Percentiles rank a stretch among this genome's conserved stretches.
phyloP scores from a whole-genome alignment of 2,329 filamentous ascomycete species.

The Xylaria sp. region DNA sequence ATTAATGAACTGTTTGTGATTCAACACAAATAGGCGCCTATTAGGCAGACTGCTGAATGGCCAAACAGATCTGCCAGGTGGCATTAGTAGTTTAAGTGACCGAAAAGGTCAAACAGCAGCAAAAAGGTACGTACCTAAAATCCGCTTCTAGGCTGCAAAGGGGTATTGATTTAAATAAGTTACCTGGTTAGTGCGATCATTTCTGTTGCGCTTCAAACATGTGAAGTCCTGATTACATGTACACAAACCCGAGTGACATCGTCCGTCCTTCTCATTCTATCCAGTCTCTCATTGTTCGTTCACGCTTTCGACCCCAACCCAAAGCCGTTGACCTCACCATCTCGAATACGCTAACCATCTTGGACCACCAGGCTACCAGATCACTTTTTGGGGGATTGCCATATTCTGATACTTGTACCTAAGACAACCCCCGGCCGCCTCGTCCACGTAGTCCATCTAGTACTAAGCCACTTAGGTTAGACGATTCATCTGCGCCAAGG shows the following conservation, averaged over 20 bases:
- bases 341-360: constrained; percentile 6
- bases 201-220: background rate
- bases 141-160: background rate
- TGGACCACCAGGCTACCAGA: background rate
- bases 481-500: constrained; percentile 41
- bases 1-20: too few relatives aligned
- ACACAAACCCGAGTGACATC: background rate
- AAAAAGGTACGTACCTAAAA: background rate
- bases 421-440: constrained; percentile 16
- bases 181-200: background rate
- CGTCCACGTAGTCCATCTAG: constrained; percentile 36
- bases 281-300: background rate
- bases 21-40: background rate
- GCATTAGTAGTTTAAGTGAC: background rate
- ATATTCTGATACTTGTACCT: background rate
- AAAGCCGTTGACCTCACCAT: background rate
- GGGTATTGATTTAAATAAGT: background rate
- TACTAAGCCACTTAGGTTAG: constrained; percentile 47
- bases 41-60: background rate
- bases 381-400: background rate
- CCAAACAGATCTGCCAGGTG: background rate
- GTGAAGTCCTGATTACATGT: background rate
- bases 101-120: background rate
- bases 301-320: background rate
- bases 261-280: background rate